A percentile compares a stretch with the other conserved stretches of the same genome.
Evolutionary conservation across 352 stramenopile genomes (phyloP).

Genomic region (Globisporangium solare): DNA sequence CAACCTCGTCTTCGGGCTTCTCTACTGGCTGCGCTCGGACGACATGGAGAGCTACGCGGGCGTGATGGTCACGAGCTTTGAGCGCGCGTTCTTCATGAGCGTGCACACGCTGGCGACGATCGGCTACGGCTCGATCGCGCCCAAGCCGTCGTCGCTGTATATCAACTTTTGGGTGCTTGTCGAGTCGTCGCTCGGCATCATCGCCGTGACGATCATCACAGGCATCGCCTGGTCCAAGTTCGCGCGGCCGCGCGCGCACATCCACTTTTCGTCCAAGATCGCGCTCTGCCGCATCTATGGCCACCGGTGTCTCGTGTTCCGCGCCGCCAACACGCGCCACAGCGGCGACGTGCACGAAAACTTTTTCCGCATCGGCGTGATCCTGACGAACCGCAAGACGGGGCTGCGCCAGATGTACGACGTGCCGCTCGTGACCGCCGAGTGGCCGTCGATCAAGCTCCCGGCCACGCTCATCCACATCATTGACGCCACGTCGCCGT

Average conservation of each 20-base stretch:
- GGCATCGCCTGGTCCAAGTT: constrained; percentile 87
- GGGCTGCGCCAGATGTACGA: constrained; percentile 79
- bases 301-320: constrained; percentile 75
- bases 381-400: constrained; percentile 79
- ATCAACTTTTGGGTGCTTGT: constrained; percentile 80
- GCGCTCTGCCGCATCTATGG: constrained; percentile 67
- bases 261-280: constrained; percentile 76
- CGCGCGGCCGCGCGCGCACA: constrained; percentile 67
- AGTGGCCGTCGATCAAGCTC: constrained; percentile 82
- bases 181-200: constrained; percentile 72
- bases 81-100: constrained; percentile 76
- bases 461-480: constrained; percentile 80
- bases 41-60: constrained; percentile 43
- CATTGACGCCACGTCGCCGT: constrained; percentile 74
- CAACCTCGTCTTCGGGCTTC: constrained; percentile 53
- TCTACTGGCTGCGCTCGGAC: constrained; percentile 50
- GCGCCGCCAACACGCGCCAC: constrained; percentile 74
- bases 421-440: constrained; percentile 67
- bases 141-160: constrained; percentile 40
- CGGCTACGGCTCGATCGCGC: constrained; percentile 71
- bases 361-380: constrained; percentile 80
- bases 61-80: constrained; percentile 45
- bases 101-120: constrained; percentile 81
- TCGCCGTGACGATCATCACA: constrained; percentile 78
- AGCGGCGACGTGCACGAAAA: constrained; percentile 79